Evolutionary conservation across 1,139 yeast species (phyloP).

Genomic region (Suzukiozyma palmioleophila): DNA sequence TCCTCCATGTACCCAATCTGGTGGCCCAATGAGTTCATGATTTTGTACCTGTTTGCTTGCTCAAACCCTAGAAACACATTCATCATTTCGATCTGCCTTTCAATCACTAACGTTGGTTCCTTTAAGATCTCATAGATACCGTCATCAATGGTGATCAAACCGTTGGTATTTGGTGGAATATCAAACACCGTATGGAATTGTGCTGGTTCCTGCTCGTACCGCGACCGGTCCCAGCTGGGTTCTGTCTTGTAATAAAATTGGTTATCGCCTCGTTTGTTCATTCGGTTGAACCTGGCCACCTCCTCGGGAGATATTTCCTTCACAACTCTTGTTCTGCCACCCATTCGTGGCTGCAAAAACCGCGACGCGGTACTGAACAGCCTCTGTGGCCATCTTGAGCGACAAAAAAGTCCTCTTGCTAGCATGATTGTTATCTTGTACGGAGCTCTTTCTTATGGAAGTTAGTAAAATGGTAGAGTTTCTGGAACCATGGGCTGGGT

Average conservation of each 20-base stretch:
- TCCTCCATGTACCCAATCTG: constrained; percentile 80
- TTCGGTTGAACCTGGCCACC: constrained; percentile 21
- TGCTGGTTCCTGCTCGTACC: constrained; percentile 19
- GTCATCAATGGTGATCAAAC: constrained; percentile 49
- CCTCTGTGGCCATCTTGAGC: neutral
- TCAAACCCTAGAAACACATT: constrained; percentile 84
- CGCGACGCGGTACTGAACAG: neutral
- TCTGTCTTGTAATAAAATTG: constrained; percentile 29
- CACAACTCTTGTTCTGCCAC: constrained; percentile 25
- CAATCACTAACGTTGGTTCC: constrained; percentile 83
- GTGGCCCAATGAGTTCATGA: constrained; percentile 70
- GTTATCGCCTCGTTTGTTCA: constrained; percentile 4
- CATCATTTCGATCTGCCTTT: constrained; percentile 84
- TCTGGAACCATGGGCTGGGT: neutral
- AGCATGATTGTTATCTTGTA: too few relatives aligned
- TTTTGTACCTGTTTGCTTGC: constrained; percentile 76
- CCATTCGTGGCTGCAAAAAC: constrained; percentile 2
- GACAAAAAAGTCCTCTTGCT: neutral
- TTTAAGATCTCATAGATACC: constrained; percentile 53
- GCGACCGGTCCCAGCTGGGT: constrained; percentile 15
- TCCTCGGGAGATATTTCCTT: constrained; percentile 39
- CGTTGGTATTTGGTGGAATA: constrained; percentile 40
- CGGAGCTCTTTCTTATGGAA: too few relatives aligned
- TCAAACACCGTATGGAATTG: constrained; percentile 26
- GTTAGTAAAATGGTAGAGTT: too few relatives aligned